Percentiles rank a stretch among this genome's conserved stretches.
Conservation (phyloP, 2,329 filamentous ascomycete genomes). For the Monilinia fructigena region DNA sequence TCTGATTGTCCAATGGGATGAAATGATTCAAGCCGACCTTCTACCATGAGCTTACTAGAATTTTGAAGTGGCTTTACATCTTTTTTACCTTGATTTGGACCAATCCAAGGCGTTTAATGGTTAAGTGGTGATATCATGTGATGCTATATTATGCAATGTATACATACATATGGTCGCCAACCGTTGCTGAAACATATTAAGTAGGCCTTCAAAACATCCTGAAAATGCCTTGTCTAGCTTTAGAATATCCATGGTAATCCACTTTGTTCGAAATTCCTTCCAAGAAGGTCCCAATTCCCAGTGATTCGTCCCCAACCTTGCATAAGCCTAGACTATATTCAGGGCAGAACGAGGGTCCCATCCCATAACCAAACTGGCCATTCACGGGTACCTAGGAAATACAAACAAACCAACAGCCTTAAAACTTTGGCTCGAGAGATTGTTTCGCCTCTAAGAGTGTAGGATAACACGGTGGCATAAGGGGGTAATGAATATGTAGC, state of each 20-base stretch:
- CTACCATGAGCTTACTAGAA: constrained; percentile 22
- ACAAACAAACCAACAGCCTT: constrained; percentile 6
- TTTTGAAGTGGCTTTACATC: constrained; percentile 18
- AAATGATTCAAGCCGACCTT: constrained; percentile 9
- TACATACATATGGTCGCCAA: not conserved
- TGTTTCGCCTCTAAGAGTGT: not conserved
- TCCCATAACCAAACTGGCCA: constrained; percentile 12
- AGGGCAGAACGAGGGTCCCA: constrained; percentile 15
- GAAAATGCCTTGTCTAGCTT: constrained; percentile 17
- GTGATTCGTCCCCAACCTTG: constrained; percentile 26
- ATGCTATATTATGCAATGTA: constrained; percentile 16
- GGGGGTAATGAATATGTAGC: constrained; percentile 3
- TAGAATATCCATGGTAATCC: constrained; percentile 20
- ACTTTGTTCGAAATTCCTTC: constrained; percentile 23
- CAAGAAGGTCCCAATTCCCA: constrained; percentile 25
- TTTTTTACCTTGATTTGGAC: constrained; percentile 18
- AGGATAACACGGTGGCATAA: constrained; percentile 7
- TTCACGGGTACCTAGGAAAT: constrained; percentile 7
- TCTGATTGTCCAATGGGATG: constrained; percentile 19
- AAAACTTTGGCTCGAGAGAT: constrained; percentile 10
- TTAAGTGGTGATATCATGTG: not conserved
- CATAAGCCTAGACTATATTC: constrained; percentile 19
- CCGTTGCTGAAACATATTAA: constrained; percentile 27
- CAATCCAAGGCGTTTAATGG: constrained; percentile 5
- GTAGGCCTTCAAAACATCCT: constrained; percentile 16